phyloP scores from a whole-genome alignment of 441 rosid genomes.

The Metrosideros polymorpha region DNA sequence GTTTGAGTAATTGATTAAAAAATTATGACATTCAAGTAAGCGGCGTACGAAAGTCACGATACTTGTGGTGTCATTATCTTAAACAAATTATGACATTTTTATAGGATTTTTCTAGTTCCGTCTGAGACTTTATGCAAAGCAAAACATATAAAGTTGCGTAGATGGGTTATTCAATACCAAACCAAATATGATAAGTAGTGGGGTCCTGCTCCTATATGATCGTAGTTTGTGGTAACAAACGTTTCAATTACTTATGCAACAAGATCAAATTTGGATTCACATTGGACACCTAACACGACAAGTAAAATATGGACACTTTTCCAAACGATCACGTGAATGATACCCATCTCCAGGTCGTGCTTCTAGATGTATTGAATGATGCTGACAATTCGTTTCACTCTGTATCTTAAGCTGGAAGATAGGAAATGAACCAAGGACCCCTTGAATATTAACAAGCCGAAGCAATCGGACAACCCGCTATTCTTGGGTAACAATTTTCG shows the following conservation, averaged over 20 bases:
- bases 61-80: background rate
- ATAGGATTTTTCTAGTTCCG: background rate
- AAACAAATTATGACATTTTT: background rate
- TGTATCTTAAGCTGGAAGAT: background rate
- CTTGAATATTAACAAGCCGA: background rate
- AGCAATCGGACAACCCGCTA: background rate
- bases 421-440: background rate
- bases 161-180: background rate
- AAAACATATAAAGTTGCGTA: background rate
- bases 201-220: background rate
- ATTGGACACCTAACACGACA: background rate
- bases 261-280: background rate
- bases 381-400: background rate
- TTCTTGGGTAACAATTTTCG: background rate
- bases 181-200: background rate
- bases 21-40: rapidly evolving
- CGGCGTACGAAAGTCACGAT: background rate
- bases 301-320: background rate
- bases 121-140: background rate
- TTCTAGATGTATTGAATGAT: background rate
- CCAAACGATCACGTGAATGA: background rate
- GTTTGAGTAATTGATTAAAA: background rate
- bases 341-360: background rate
- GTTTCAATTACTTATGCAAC: background rate
- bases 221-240: background rate